These are phyloP conservation scores for Aspergillus heteromorphus DNA, from an alignment of 495 filamentous ascomycete genomes.

Conservation along the genomic window DNA sequence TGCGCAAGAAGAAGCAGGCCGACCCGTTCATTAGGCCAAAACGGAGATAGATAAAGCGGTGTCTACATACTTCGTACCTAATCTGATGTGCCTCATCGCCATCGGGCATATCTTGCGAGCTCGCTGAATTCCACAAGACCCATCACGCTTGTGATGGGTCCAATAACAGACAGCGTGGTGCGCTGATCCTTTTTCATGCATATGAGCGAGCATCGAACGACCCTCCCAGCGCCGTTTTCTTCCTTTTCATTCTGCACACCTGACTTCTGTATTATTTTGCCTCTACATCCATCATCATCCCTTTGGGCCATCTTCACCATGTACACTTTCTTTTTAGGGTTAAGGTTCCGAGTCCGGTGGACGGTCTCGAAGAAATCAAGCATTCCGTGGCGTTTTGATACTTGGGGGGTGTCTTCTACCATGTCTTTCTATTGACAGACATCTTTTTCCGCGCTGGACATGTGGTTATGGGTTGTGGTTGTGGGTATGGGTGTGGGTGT, in stretches of 20 bases:
- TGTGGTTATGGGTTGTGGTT: not conserved
- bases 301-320: not conserved
- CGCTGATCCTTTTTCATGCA: slow-evolving; percentile 1
- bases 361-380: not conserved
- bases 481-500: no score
- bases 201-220: slow-evolving; percentile 1
- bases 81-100: not conserved
- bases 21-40: slow-evolving; percentile 52
- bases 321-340: not conserved
- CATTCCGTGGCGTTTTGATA: not conserved
- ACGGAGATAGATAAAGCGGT: slow-evolving; percentile 20
- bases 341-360: not conserved
- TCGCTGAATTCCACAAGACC: not conserved
- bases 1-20: slow-evolving; percentile 43
- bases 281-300: not conserved
- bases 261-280: not conserved
- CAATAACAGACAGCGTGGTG: not conserved
- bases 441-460: not conserved
- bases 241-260: not conserved
- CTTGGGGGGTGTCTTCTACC: not conserved
- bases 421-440: not conserved
- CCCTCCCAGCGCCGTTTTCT: not conserved
- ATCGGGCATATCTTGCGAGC: not conserved
- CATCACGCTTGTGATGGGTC: not conserved
- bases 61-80: not conserved